A percentile compares a stretch with the other conserved stretches of the same genome.
Conservation (phyloP, 139 green algal genomes). For the Chlamydomonas sphaeroides region DNA sequence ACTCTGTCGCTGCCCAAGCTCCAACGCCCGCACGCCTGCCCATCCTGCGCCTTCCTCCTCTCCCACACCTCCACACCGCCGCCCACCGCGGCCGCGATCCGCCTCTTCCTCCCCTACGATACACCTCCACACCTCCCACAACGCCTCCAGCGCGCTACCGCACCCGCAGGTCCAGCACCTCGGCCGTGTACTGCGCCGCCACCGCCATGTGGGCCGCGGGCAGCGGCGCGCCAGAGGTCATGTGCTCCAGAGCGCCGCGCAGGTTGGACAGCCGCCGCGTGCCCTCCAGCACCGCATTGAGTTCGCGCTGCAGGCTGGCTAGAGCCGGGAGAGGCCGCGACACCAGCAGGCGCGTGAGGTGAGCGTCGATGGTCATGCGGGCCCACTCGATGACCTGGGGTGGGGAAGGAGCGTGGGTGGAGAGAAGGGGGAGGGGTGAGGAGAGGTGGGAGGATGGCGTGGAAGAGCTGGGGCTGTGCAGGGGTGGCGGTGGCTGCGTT, state of each 20-base stretch:
- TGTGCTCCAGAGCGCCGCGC: constrained; percentile 52
- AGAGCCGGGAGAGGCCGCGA: constrained; percentile 36
- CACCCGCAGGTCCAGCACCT: constrained; percentile 60
- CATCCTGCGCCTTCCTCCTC: no score
- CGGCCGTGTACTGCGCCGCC: constrained; percentile 59
- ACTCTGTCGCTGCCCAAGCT: no score
- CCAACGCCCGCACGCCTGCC: no score
- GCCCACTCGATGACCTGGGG: constrained; percentile 59
- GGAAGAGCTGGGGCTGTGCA: not conserved
- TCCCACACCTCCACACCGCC: not conserved
- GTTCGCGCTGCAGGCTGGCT: constrained; percentile 7
- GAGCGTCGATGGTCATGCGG: constrained; percentile 52
- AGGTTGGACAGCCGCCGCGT: constrained; percentile 42
- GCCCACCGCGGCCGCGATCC: not conserved
- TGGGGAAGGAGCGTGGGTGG: not conserved
- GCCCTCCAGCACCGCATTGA: constrained; percentile 17
- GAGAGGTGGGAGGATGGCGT: not conserved
- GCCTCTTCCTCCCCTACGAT: not conserved
- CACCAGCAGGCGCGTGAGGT: constrained; percentile 56
- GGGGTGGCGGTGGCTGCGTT: not conserved
- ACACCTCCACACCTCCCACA: no score
- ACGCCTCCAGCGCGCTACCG: not conserved
- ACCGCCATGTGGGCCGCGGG: constrained; percentile 55
- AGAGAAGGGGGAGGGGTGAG: not conserved
- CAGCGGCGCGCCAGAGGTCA: constrained; percentile 42